Evolutionary conservation across 495 filamentous ascomycete species (phyloP), one percentile per base, ranked within the genome.

Genomic region (Neurospora sp.): DNA sequence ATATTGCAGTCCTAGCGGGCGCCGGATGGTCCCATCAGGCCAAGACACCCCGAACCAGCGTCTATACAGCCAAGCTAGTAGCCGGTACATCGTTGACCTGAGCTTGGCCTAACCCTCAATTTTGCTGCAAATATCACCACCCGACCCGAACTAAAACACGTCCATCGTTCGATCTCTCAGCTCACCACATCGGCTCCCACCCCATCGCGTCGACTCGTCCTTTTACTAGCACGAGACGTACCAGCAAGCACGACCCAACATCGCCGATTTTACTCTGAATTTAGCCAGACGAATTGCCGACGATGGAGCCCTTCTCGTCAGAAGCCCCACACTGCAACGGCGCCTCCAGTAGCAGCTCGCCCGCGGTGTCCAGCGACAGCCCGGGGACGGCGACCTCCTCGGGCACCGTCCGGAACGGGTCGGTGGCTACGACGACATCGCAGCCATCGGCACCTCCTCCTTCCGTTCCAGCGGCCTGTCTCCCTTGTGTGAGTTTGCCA

Each of bases 381-480:
- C 76, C 78, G 71, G 77, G 73, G 72, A 77, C 78, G 78, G 79
- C 77, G 77, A 80, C 78, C 79, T 74, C 76, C 37, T 73, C 77
- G 46, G 72, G 73, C 40, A 75, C 75, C 14, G 69, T 69, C 69
- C 73, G 71, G 31, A 62, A 35, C 71, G 41, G 41, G 46, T n/a
- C 38, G n/a, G n/a, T 41, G n/a, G 48, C 39, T 69, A 59, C 79
- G 78, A 79, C 78, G 78, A 82, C 81, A 62, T 76, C 77, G 42
- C 81, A 80, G 73, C 72, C 72, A 71, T 69, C 78, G 6, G 75
- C 78, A 46, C 75, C 82, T 75, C 77, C 80, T 70, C 80, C 81
- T 39, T 81, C 84, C 46, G 84, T 86, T 38, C 82, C 83, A 72
- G 83, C 84, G 39, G 84, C 84, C 62, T 86, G 84, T 78, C 82